phyloP scores from a whole-genome alignment of 768 basidiomycete genomes.

The Neoboletus brunneissimus region DNA sequence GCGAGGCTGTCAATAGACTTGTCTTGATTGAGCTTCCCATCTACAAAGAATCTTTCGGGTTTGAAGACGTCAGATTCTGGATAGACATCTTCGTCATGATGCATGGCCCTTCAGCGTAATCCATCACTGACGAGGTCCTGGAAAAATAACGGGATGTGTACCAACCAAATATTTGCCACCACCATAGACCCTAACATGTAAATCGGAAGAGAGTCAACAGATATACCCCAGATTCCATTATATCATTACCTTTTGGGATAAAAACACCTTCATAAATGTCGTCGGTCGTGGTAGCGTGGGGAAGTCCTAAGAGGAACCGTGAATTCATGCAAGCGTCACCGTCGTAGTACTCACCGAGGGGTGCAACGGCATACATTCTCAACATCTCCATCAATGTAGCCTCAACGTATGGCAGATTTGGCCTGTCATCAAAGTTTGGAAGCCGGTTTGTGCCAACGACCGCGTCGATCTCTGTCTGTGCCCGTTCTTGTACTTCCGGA shows the following conservation, averaged over 20 bases:
- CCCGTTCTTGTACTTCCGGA: not conserved
- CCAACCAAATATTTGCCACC: constrained; percentile 22
- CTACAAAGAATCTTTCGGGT: constrained; percentile 31
- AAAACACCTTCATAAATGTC: constrained; percentile 20
- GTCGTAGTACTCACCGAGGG: constrained; percentile 19
- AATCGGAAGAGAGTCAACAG: not conserved
- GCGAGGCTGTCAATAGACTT: not conserved
- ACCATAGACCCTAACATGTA: constrained; percentile 15
- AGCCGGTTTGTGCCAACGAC: not conserved
- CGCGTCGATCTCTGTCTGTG: not conserved
- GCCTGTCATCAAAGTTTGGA: not conserved
- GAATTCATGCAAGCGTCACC: not conserved
- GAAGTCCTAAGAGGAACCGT: constrained; percentile 7
- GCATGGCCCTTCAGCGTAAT: constrained; percentile 14
- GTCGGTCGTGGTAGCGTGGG: constrained; percentile 19
- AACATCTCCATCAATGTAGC: not conserved
- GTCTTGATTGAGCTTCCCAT: constrained; percentile 7
- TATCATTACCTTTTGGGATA: constrained; percentile 22
- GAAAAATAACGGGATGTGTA: not conserved
- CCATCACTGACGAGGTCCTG: not conserved
- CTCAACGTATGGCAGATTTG: not conserved
- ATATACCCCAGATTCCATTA: not conserved
- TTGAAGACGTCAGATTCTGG: constrained; percentile 27
- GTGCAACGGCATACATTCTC: not conserved
- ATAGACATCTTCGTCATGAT: constrained; percentile 8